A percentile compares a stretch with the other conserved stretches of the same genome.
Conservation (phyloP, 495 filamentous ascomycete genomes). For the Lentithecium fluviatile region DNA sequence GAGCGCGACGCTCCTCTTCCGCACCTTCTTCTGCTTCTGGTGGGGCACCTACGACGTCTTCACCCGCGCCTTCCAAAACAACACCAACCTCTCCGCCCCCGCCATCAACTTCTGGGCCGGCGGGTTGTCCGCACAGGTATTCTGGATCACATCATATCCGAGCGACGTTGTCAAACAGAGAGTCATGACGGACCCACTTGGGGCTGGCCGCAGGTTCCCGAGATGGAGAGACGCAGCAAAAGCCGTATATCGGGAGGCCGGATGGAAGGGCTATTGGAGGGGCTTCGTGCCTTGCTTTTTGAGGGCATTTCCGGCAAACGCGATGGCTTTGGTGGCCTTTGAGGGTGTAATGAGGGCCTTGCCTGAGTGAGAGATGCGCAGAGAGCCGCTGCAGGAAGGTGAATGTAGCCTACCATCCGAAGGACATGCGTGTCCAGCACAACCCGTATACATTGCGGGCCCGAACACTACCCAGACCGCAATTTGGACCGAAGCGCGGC, state of each 20-base stretch:
- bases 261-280: slow-evolving; percentile 81
- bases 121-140: slow-evolving; percentile 85
- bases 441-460: background rate
- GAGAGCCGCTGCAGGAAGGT: background rate
- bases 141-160: slow-evolving; percentile 90
- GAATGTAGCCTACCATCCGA: background rate
- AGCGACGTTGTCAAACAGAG: slow-evolving; percentile 95
- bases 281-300: slow-evolving; percentile 93
- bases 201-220: slow-evolving; percentile 65
- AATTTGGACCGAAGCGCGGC: too few species aligned
- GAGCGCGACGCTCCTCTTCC: slow-evolving; percentile 79
- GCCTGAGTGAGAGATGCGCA: slow-evolving; percentile 13
- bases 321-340: slow-evolving; percentile 88
- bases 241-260: slow-evolving; percentile 71
- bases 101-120: slow-evolving; percentile 97
- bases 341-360: slow-evolving; percentile 85
- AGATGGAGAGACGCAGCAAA: slow-evolving; percentile 78
- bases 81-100: slow-evolving; percentile 71
- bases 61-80: slow-evolving; percentile 61
- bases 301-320: slow-evolving; percentile 94
- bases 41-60: slow-evolving; percentile 91
- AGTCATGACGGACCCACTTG: slow-evolving; percentile 91
- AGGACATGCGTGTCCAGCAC: background rate
- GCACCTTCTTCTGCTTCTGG: slow-evolving; percentile 95
- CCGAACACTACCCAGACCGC: too few species aligned